These are phyloP conservation scores for Xylaria flabelliformis DNA, from an alignment of 495 filamentous ascomycete genomes.

Conservation along the genomic window DNA sequence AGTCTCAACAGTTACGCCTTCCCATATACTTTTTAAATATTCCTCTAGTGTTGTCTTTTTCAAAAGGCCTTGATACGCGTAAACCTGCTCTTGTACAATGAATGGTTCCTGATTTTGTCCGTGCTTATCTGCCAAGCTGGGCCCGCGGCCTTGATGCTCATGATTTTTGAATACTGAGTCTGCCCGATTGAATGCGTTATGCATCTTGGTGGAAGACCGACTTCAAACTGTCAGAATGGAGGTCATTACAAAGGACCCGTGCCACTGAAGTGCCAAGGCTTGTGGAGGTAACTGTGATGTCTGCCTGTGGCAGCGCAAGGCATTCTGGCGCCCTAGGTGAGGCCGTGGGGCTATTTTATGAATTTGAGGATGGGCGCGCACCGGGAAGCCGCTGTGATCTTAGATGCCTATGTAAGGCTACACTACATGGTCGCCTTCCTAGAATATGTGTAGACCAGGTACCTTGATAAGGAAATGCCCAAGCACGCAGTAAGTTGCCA, in stretches of 20 bases:
- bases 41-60: background rate
- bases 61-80: background rate
- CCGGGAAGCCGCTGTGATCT: background rate
- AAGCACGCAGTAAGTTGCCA: background rate
- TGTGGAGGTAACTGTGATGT: background rate
- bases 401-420: background rate
- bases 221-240: background rate
- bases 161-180: background rate
- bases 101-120: background rate
- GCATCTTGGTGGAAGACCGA: background rate
- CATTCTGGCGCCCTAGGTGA: background rate
- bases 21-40: background rate
- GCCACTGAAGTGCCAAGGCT: background rate
- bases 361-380: conserved; percentile 6
- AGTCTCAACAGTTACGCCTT: background rate
- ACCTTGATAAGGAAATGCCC: background rate
- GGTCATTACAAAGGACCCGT: background rate
- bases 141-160: background rate
- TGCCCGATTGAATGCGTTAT: background rate
- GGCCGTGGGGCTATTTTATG: background rate
- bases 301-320: background rate
- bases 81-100: background rate
- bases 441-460: background rate
- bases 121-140: background rate
- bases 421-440: background rate